Percentiles rank a stretch among this genome's conserved stretches.
Conservation (phyloP, 257 asterid species). For the Scutellaria barbata region DNA sequence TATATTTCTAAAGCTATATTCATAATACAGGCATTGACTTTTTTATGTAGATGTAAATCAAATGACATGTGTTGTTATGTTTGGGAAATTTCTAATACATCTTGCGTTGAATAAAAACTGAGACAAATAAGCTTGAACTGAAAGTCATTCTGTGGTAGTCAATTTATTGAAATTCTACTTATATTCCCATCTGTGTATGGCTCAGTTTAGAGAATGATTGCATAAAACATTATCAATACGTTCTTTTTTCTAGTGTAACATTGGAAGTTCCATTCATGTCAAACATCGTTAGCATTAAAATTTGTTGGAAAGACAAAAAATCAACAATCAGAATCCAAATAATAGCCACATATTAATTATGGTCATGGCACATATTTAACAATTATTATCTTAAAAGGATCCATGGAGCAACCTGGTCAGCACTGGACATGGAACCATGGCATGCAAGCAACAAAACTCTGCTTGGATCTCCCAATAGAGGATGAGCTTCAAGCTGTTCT, state of each 20-base stretch:
- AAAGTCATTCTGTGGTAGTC: no score
- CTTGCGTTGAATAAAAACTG: no score
- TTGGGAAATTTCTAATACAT: no score
- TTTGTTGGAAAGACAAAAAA: background rate
- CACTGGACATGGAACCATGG: slow-evolving; percentile 98
- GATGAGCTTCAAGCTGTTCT: slow-evolving; percentile 90
- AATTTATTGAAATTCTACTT: background rate
- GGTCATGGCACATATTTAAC: slow-evolving; percentile 22
- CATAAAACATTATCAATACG: background rate
- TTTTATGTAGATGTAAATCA: background rate
- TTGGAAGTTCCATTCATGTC: background rate
- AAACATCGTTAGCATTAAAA: background rate
- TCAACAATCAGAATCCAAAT: background rate
- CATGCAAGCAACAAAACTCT: slow-evolving; percentile 91
- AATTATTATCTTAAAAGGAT: slow-evolving; percentile 19
- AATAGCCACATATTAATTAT: slow-evolving; percentile 8
- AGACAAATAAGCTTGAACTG: no score
- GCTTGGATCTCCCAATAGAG: slow-evolving; percentile 84
- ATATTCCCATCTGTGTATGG: background rate
- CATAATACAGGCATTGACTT: background rate
- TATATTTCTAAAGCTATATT: background rate
- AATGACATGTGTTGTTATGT: no score
- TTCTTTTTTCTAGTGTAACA: background rate
- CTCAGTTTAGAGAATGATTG: background rate
- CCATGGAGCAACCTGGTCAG: slow-evolving; percentile 72